A percentile compares a stretch with the other conserved stretches of the same genome.
These are phyloP conservation scores for Hanseniaspora lachancei DNA, from an alignment of 805 yeast genomes.

Conservation along the genomic window DNA sequence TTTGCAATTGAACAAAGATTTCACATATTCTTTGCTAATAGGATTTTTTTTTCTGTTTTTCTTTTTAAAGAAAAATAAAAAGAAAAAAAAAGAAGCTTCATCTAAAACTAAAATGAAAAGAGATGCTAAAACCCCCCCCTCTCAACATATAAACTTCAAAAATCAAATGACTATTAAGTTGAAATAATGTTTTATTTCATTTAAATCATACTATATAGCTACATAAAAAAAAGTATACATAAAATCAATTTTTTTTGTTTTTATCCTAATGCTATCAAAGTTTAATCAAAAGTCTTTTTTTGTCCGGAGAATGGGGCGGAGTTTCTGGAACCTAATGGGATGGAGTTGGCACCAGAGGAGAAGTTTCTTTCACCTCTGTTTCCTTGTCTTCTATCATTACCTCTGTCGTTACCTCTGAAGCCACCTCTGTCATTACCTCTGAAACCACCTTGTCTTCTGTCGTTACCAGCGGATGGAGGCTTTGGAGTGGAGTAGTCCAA, in stretches of 20 bases:
- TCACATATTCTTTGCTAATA: too few species aligned
- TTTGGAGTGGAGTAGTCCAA: constrained; percentile 90
- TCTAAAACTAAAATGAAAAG: too few species aligned
- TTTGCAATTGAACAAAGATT: too few species aligned
- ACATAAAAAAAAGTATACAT: background rate
- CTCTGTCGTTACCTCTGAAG: constrained; percentile 24
- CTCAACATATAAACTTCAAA: too few species aligned
- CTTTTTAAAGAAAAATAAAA: too few species aligned
- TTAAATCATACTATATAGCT: too few species aligned
- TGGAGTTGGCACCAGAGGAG: constrained; percentile 51
- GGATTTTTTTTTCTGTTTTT: too few species aligned
- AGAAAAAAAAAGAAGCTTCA: too few species aligned
- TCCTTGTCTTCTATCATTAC: constrained; percentile 25
- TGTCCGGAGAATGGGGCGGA: constrained; percentile 66
- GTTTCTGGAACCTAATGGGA: constrained; percentile 36
- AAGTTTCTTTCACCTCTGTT: constrained; percentile 28
- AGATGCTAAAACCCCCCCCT: too few species aligned
- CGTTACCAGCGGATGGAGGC: constrained; percentile 36
- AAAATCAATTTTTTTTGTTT: background rate
- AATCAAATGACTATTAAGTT: too few species aligned
- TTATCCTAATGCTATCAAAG: background rate
- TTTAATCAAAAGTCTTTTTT: constrained; percentile 68
- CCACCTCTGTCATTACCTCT: constrained; percentile 31
- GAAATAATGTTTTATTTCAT: background rate
- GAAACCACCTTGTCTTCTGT: constrained; percentile 29